These are phyloP conservation scores for Yamadazyma sp. DNA, from an alignment of 1,139 yeast genomes.

Conservation along the genomic window DNA sequence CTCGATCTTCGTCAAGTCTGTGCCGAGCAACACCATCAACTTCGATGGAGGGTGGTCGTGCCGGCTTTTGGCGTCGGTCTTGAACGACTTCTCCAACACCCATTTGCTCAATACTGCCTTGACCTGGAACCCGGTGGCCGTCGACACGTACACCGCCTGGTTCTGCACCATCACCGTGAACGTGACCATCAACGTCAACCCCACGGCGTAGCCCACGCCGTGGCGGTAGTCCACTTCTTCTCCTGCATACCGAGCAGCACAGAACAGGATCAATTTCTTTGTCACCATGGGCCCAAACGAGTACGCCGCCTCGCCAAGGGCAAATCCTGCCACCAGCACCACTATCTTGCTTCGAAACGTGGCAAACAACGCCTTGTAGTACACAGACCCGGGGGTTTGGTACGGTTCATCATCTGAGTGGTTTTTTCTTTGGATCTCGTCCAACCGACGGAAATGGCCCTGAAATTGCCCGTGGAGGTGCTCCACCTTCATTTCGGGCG, in stretches of 20 bases:
- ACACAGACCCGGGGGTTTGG: background rate
- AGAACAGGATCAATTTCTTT: slow-evolving; percentile 30
- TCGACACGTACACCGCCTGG: slow-evolving; percentile 22
- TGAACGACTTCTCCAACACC: slow-evolving; percentile 65
- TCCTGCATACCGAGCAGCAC: slow-evolving; percentile 25
- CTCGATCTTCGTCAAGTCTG: slow-evolving; percentile 38
- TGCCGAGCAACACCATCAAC: slow-evolving; percentile 54
- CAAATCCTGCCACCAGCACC: slow-evolving; percentile 20
- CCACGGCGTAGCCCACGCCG: slow-evolving; percentile 42
- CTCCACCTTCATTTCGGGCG: slow-evolving; percentile 53
- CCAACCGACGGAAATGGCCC: slow-evolving; percentile 24
- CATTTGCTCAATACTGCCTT: slow-evolving; percentile 68
- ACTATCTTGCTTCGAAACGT: slow-evolving; percentile 31
- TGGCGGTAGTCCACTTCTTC: slow-evolving; percentile 22
- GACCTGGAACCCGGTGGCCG: slow-evolving; percentile 57
- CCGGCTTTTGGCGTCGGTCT: slow-evolving; percentile 56
- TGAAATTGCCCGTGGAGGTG: slow-evolving; percentile 32
- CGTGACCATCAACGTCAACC: slow-evolving; percentile 25
- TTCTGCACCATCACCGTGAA: slow-evolving; percentile 27
- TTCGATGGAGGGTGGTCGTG: slow-evolving; percentile 63
- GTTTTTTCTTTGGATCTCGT: background rate
- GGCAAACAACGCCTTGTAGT: slow-evolving; percentile 22
- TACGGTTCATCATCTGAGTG: background rate
- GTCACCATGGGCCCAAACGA: slow-evolving; percentile 31
- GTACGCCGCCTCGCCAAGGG: slow-evolving; percentile 18